Percentiles rank a stretch among this genome's conserved stretches.
phyloP scores from a whole-genome alignment of 2,329 filamentous ascomycete genomes.

The Aspergillus quadricinctus region DNA sequence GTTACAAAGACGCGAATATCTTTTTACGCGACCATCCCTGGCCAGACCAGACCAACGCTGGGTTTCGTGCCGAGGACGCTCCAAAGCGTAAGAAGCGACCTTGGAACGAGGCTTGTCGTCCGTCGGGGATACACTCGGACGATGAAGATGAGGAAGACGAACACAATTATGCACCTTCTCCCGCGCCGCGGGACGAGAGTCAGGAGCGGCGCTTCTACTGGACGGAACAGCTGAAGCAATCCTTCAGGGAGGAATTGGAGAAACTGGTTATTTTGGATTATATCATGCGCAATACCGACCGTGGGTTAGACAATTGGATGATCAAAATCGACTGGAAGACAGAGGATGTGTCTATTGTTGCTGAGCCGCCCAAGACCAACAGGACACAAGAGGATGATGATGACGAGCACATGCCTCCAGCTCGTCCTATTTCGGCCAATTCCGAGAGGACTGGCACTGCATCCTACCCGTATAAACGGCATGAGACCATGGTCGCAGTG shows the following conservation, averaged over 20 bases:
- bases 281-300: slow-evolving; percentile 97
- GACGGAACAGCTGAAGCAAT: slow-evolving; percentile 83
- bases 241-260: slow-evolving; percentile 90
- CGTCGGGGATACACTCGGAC: slow-evolving; percentile 55
- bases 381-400: slow-evolving; percentile 45
- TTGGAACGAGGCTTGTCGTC: slow-evolving; percentile 81
- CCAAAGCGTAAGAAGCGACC: slow-evolving; percentile 64
- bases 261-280: slow-evolving; percentile 97
- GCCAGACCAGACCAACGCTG: slow-evolving; percentile 77
- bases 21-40: slow-evolving; percentile 94
- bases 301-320: slow-evolving; percentile 99
- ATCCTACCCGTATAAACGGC: slow-evolving; percentile 66
- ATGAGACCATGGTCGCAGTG: slow-evolving; percentile 78
- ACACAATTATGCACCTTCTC: slow-evolving; percentile 36
- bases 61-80: slow-evolving; percentile 64
- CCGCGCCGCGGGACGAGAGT: slow-evolving; percentile 44
- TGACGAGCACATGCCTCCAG: slow-evolving; percentile 45
- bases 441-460: slow-evolving; percentile 36
- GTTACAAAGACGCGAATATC: slow-evolving; percentile 93
- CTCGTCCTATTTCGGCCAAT: slow-evolving; percentile 59
- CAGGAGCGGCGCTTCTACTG: slow-evolving; percentile 63
- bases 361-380: slow-evolving; percentile 71
- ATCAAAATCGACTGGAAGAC: slow-evolving; percentile 87
- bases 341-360: slow-evolving; percentile 77
- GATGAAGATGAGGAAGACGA: slow-evolving; percentile 58